Conservation (phyloP, 345 rosid genomes). For the Eucalyptus pauciflora region DNA sequence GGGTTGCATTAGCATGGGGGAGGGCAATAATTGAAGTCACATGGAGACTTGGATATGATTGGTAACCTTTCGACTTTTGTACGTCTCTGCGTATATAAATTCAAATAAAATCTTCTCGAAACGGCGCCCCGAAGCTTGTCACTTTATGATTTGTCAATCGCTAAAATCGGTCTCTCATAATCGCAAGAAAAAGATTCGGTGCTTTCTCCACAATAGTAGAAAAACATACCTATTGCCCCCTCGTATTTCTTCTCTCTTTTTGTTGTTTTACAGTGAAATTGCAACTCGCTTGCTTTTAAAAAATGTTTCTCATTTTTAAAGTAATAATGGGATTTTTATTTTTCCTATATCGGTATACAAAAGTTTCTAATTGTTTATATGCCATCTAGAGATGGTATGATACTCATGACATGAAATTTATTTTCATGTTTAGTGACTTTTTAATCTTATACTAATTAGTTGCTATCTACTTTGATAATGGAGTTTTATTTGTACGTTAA, state of each 20-base stretch:
- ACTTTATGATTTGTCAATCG: neutral
- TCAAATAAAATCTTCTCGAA: neutral
- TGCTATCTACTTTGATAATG: neutral
- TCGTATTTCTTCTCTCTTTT: too few species aligned
- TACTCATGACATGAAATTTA: neutral
- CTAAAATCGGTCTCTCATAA: neutral
- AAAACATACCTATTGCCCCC: neutral
- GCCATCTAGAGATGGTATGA: too few species aligned
- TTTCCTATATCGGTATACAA: neutral
- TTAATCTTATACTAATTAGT: too few species aligned
- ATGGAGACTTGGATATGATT: neutral
- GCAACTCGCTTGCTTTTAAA: rapidly evolving
- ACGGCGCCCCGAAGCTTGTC: neutral
- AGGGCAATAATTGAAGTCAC: neutral
- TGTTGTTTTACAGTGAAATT: too few species aligned
- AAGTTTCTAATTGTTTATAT: neutral
- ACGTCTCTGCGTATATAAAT: neutral
- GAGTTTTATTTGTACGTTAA: neutral
- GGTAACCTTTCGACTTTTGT: neutral
- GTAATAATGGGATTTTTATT: neutral
- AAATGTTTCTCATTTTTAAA: neutral
- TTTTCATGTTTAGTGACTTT: neutral
- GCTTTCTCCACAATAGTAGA: neutral
- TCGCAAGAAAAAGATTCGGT: neutral
- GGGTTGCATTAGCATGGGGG: neutral